phyloP scores from a whole-genome alignment of 148 eudicot species.

The Vaccinium darrowii region DNA sequence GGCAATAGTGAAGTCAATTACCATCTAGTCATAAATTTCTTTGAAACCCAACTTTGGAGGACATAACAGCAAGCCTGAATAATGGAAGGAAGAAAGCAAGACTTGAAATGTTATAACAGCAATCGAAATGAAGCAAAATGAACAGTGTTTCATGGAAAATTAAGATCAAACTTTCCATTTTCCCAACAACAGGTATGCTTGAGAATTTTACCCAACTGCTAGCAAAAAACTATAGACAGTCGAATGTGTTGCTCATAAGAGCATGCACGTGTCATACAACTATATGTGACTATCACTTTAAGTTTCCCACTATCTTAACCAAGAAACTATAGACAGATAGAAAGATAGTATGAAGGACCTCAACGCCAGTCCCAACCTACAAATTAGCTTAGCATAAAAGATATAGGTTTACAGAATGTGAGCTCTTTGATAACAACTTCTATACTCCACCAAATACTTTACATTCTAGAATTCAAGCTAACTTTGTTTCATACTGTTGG shows the following conservation, averaged over 20 bases:
- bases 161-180: not conserved
- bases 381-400: not conserved
- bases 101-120: not conserved
- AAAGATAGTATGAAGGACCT: not conserved
- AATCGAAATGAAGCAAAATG: not conserved
- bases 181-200: no score
- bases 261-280: not conserved
- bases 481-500: not conserved
- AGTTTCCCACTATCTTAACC: not conserved
- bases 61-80: constrained; percentile 64
- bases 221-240: not conserved
- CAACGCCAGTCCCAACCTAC: not conserved
- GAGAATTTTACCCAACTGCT: not conserved
- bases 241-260: not conserved
- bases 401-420: not conserved
- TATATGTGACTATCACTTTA: not conserved
- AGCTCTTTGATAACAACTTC: not conserved
- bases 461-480: not conserved
- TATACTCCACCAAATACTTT: not conserved
- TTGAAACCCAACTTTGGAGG: constrained; percentile 70
- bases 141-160: not conserved
- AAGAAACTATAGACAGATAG: not conserved
- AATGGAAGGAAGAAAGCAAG: not conserved
- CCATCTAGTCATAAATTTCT: no score
- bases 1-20: no score